A percentile compares a stretch with the other conserved stretches of the same genome.
Conservation (phyloP, 345 rosid species). For the Turritis glabra region DNA sequence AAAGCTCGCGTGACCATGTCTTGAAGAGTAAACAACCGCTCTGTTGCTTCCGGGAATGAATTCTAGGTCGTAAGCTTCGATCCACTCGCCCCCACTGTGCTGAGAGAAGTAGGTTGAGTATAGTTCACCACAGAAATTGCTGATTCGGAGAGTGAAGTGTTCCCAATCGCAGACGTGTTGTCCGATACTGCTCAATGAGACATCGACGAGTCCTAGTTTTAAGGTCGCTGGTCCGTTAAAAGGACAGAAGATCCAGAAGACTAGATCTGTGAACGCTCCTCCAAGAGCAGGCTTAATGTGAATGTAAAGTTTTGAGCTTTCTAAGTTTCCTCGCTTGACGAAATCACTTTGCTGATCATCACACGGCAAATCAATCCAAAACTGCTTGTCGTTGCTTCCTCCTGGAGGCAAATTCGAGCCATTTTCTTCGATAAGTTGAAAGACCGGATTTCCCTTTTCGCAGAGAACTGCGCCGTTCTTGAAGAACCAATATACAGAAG, state of each 20-base stretch:
- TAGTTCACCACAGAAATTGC: constrained; percentile 81
- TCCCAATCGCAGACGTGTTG: constrained; percentile 97
- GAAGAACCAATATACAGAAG: constrained; percentile 39
- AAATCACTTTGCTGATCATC: constrained; percentile 42
- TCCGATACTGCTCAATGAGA: constrained; percentile 61
- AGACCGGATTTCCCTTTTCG: constrained; percentile 40
- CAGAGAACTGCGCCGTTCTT: constrained; percentile 60
- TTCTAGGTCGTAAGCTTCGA: constrained; percentile 68
- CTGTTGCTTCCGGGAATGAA: constrained; percentile 57
- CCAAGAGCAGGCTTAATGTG: constrained; percentile 88
- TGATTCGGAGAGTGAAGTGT: constrained; percentile 81
- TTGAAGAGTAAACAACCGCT: constrained; percentile 67
- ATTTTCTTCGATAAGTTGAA: constrained; percentile 48
- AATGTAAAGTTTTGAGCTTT: constrained; percentile 68
- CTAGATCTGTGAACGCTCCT: constrained; percentile 81
- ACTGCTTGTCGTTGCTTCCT: constrained; percentile 61
- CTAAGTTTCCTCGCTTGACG: constrained; percentile 62
- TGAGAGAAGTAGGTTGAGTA: constrained; percentile 85
- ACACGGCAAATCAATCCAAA: constrained; percentile 85
- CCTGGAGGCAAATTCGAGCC: constrained; percentile 78
- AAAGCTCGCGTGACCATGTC: constrained; percentile 78
- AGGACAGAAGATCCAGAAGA: constrained; percentile 88
- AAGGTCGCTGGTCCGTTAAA: constrained; percentile 89
- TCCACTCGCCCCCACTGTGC: constrained; percentile 89
- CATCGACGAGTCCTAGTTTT: constrained; percentile 52